These are phyloP conservation scores for Clonostachys sp. DNA, from an alignment of 2,329 filamentous ascomycete species.

Conservation along the genomic window DNA sequence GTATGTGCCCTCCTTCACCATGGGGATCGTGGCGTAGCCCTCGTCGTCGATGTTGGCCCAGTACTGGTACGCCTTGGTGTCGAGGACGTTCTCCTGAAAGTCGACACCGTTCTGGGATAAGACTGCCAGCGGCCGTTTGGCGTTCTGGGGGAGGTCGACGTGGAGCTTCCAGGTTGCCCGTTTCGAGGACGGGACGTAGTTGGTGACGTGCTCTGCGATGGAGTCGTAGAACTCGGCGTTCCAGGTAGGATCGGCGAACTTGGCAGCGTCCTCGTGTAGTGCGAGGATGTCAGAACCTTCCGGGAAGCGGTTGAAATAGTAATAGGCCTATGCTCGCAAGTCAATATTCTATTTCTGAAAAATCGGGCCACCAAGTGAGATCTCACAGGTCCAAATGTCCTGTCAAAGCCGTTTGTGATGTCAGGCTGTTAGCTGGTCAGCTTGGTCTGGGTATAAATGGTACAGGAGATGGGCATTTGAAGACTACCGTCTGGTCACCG, in stretches of 20 bases:
- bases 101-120: conserved; percentile 29
- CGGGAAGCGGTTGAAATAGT: conserved; percentile 54
- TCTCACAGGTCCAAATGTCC: conserved; percentile 52
- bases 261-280: conserved; percentile 48
- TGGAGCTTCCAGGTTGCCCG: conserved; percentile 46
- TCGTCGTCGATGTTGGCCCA: conserved; percentile 46
- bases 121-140: conserved; percentile 48
- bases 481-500: conserved; percentile 42
- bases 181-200: conserved; percentile 47
- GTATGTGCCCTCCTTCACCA: conserved; percentile 55
- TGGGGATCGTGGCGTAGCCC: conserved; percentile 45
- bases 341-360: too few species aligned
- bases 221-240: conserved; percentile 58
- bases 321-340: conserved; percentile 35
- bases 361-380: too few species aligned
- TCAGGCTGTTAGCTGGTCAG: conserved; percentile 33
- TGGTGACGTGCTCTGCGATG: conserved; percentile 54
- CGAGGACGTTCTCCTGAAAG: conserved; percentile 37
- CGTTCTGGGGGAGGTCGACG: conserved; percentile 45
- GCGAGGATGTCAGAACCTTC: conserved; percentile 36
- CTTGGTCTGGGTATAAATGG: too few species aligned
- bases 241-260: conserved; percentile 46
- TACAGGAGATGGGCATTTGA: too few species aligned
- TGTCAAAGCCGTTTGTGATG: conserved; percentile 59
- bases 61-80: conserved; percentile 55